Base-by-base conservation (phyloP, 495 filamentous ascomycete genomes). In the Lasiosphaeria hispida region DNA sequence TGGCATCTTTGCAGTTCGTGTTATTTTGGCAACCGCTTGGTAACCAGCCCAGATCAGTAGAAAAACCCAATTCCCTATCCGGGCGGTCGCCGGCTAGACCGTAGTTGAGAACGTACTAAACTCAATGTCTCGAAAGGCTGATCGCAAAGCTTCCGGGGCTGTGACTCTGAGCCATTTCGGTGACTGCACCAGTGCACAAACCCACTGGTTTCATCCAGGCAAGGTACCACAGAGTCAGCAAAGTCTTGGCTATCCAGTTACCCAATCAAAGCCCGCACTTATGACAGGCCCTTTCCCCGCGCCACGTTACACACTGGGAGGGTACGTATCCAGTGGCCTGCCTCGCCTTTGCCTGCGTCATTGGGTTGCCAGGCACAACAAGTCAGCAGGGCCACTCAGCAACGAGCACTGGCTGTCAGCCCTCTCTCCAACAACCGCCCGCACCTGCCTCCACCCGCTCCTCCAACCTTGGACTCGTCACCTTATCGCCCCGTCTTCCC, bases 311-410 rank as follows among this genome's bases (percentile, higher is more conserved):
- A 10, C 42, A 45, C 42, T 10, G 42, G 18, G 17, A 17, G 23
- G 17, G 23, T 10, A 43, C 40, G 40, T 17, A 50, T 43, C 37
- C 55, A 40, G 41, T 19, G 18, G 34, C 48, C 48, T 19, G 37
- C 15, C 36, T 36, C 47, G 51, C 41, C 10, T 9, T 9, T n/a
- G 33, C 19, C 6, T 60, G 58, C 61, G 61, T 63, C 61, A 63
- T 63, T 56, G 52, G 55, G 45, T 49, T 37, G 40, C 45, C 48
- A 63, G 60, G 60, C 44, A 48, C 37, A 38, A 48, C 42, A 49
- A 19, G 45, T 35, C 40, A 60, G 39, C 48, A n/a, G 48, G 23
- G 42, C 53, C 58, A 55, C 17, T 44, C 50, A 48, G 38, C 30
- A 48, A 17, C 44, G 30, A 17, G 52, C 54, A 39, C 23, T 13